Percentiles rank a stretch among this genome's conserved stretches.
Conservation (phyloP, 225 moss, liverwort and hornwort species). For the Ulota crispa region DNA sequence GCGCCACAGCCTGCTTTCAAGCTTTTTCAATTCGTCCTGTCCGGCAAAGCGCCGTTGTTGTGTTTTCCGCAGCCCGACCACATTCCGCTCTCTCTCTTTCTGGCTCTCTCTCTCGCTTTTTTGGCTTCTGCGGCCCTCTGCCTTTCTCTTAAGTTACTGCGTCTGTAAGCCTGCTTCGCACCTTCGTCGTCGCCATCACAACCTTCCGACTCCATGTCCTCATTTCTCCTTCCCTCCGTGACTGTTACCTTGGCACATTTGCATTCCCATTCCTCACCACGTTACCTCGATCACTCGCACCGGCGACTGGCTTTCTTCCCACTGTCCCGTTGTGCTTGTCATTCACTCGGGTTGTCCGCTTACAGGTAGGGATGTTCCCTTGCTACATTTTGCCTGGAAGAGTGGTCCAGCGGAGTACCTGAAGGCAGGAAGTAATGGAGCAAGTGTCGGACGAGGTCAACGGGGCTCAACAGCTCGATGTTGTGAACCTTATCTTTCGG, state of each 20-base stretch:
- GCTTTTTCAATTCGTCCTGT: not conserved
- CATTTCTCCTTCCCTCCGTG: too few species aligned
- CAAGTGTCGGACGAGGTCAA: conserved; percentile 4
- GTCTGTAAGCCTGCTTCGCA: not conserved
- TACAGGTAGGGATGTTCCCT: conserved; percentile 14
- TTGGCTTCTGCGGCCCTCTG: not conserved
- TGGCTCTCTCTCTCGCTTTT: too few species aligned
- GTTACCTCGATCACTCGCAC: not conserved
- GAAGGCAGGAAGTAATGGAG: conserved; percentile 19
- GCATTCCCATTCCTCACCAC: not conserved
- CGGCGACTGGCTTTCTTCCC: not conserved
- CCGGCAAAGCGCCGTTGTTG: not conserved
- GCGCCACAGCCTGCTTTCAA: not conserved
- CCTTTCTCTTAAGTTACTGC: not conserved
- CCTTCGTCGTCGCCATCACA: not conserved
- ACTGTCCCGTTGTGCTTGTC: not conserved
- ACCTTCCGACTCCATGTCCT: not conserved
- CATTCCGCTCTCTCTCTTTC: not conserved
- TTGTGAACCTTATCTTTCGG: conserved; percentile 51
- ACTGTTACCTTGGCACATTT: too few species aligned
- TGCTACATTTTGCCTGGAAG: not conserved
- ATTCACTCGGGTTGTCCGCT: not conserved
- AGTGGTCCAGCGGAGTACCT: not conserved
- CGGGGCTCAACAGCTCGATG: conserved; percentile 45
- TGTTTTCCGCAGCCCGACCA: not conserved